Base-by-base conservation (phyloP, 306 rosid genomes). In the Pterocarpus santalinus region DNA sequence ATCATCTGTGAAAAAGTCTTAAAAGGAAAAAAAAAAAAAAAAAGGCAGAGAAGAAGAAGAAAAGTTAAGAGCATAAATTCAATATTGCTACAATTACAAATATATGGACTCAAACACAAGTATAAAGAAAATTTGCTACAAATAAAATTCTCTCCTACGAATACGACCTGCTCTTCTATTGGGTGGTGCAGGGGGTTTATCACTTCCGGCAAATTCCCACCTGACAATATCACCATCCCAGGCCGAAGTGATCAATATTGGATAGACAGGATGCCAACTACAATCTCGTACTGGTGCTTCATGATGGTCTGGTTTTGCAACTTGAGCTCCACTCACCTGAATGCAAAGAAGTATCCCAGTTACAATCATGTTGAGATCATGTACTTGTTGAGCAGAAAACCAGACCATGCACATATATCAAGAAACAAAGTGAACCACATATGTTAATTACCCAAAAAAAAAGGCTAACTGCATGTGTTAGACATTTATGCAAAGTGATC, bases 171-270 rank as follows among this genome's bases (percentile, higher is more conserved):
- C 22, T 65, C 85, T 75, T 74, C 62, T 80, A 46, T 63, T 79
- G 2, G 76, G 74, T 51, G 65, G 43, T 66, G 62, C 73, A 7
- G 81, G 81, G 9, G 85, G 63, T 67, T 79, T 57, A 32, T 38
- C 67, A 34, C 79, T 60, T 30, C 90, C 90, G 0, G 92, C 85
- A 81, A 86, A 89, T 66, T 89, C 92, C 92, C 92, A 89, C 39
- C 81, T 79, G 35, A 80, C 87, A 66, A 89, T 73, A 73, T 89
- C 90, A 32, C 92, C 92, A 32, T 89, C 92, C 90, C 92, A 89
- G 2, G 88, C 78, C 0, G 92, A 89, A 76, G 80, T 65, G 69
- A 89, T 12, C 80, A 86, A 8, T 81, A 84, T 79, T 8, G 92
- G 92, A 82, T 86, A 81, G 44, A 17, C 8, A 0, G 92, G 92